Evolutionary conservation across 2,329 filamentous ascomycete genomes (phyloP).

Genomic region (Colletotrichum sp.): DNA sequence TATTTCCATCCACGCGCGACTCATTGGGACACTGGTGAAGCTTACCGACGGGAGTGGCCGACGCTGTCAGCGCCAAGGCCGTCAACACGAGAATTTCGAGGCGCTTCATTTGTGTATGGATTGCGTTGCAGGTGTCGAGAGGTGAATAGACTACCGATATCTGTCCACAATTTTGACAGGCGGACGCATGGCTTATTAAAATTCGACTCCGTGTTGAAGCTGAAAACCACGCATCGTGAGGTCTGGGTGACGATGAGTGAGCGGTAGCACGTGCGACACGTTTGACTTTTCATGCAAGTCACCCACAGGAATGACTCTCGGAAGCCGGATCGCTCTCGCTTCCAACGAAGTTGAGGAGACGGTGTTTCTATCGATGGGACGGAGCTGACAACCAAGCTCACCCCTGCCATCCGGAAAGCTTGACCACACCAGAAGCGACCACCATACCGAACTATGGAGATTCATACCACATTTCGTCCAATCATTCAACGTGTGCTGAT

Average conservation of each 20-base stretch:
- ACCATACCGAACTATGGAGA: neutral
- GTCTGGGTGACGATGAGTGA: neutral
- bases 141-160: fast-evolving
- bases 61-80: neutral
- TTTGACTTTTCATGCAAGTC: neutral
- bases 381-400: neutral
- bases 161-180: neutral
- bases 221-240: neutral
- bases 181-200: neutral
- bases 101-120: neutral
- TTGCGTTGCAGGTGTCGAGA: neutral
- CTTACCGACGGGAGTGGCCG: neutral
- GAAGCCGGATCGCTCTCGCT: neutral
- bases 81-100: neutral
- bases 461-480: fast-evolving
- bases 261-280: neutral
- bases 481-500: neutral
- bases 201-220: neutral
- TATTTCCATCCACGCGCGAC: neutral
- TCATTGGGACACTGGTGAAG: fast-evolving
- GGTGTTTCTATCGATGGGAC: neutral
- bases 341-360: neutral
- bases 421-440: neutral
- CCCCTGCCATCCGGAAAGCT: neutral
- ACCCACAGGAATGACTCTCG: neutral